A percentile compares a stretch with the other conserved stretches of the same genome.
phyloP scores from a whole-genome alignment of 257 asterid species.

The Leonotis leonurus region DNA sequence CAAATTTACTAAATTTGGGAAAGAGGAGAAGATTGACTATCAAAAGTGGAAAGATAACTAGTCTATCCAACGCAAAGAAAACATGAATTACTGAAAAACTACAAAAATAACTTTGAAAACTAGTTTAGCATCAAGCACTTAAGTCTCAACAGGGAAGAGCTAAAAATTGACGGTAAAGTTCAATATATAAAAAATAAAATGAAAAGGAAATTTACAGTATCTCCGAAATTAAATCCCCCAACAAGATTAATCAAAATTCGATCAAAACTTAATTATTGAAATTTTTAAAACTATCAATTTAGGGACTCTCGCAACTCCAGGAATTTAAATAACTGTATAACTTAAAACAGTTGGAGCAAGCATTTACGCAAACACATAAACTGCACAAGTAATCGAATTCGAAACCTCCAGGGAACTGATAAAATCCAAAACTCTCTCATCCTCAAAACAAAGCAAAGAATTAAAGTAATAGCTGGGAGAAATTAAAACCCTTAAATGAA shows the following conservation, averaged over 20 bases:
- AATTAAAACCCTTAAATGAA: background rate
- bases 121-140: too few relatives aligned
- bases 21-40: conserved; percentile 1
- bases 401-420: background rate
- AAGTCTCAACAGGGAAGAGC: background rate
- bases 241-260: background rate
- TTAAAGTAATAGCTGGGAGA: background rate
- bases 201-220: background rate
- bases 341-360: background rate
- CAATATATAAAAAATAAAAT: background rate
- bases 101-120: background rate
- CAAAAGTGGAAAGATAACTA: background rate
- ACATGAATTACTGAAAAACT: background rate
- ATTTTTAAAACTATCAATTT: background rate
- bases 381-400: background rate
- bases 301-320: background rate
- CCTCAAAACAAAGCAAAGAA: background rate
- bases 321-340: background rate
- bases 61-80: background rate
- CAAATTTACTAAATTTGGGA: background rate
- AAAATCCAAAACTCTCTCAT: background rate
- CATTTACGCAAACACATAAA: background rate
- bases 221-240: background rate
- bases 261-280: background rate
- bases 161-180: background rate